Evolutionary conservation across 1,284 basidiomycete species (phyloP), one percentile per base, ranked within the genome.

Genomic region (Crucibulum parvulum): DNA sequence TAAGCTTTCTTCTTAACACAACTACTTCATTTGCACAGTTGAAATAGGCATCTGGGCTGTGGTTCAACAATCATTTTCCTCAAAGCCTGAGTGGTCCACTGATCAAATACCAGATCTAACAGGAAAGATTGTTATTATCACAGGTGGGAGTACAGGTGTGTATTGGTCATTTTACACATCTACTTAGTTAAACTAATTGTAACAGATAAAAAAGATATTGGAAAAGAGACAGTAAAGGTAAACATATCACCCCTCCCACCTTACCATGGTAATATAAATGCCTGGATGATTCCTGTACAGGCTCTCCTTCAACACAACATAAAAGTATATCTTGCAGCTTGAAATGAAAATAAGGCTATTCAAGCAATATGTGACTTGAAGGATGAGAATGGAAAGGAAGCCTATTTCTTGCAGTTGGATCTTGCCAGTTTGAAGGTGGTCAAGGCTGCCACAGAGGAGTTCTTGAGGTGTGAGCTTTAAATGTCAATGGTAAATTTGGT

Each of bases 241-340:
- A 38, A 52, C 31, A 8, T 34, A 38, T 38, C 18, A 43, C 7
- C 15, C 13, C n/a, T 6, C 48, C 35, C n/a, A 24, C 34, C n/a
- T 7, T 31, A 10, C 7, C 55, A 36, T 16, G 7, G 11, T 37
- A 37, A 43, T 34, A 51, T 9, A 24, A 35, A 34, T 50, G 6
- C 8, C 9, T 48, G n/a, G n/a, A n/a, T n/a, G n/a, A n/a, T n/a
- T 47, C 10, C 48, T 43, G 13, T 36, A 39, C 47, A 84, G 82
- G 82, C 78, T 11, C 77, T 90, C 11, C 78, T 91, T 43, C 63
- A 75, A 24, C 82, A 83, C 57, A 84, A 87, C 41, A 88, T 88
- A 7, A 89, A 81, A 60, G 90, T 92, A 0, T 91, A 89, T 69
- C 77, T 91, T 62, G 87, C 85, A 2, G 80, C 80, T 18, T 79